These are phyloP conservation scores for Moniliella sp. DNA, from an alignment of 1,284 basidiomycete genomes.

Conservation along the genomic window DNA sequence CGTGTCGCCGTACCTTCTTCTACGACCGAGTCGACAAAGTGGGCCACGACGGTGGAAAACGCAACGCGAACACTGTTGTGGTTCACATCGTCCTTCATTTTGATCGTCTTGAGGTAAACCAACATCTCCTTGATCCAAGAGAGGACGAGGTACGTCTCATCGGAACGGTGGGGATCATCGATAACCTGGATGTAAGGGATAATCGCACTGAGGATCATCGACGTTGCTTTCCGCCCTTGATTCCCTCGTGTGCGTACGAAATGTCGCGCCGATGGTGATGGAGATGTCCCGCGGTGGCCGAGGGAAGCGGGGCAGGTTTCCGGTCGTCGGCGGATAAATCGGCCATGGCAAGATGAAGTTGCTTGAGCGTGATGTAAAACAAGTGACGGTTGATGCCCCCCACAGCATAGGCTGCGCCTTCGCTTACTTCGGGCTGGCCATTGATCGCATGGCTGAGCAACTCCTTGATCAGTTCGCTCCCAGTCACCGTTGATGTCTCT, in stretches of 20 bases:
- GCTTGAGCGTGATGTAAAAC: not conserved
- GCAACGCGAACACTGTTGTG: constrained; percentile 63
- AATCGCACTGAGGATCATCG: not conserved
- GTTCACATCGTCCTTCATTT: constrained; percentile 55
- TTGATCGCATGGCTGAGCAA: not conserved
- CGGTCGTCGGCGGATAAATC: not conserved
- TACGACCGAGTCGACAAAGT: constrained; percentile 57
- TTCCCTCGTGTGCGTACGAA: not conserved
- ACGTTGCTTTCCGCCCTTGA: not conserved
- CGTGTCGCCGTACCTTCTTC: constrained; percentile 51
- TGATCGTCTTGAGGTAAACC: constrained; percentile 48
- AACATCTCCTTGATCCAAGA: constrained; percentile 69
- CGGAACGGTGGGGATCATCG: not conserved
- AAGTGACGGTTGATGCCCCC: not conserved
- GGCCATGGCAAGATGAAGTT: not conserved
- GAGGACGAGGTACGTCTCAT: constrained; percentile 42
- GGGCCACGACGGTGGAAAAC: constrained; percentile 69
- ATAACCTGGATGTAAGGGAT: not conserved
- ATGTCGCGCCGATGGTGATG: not conserved
- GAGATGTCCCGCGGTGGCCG: no score
- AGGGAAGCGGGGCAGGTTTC: no score
- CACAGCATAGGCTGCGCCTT: not conserved
- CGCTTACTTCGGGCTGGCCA: not conserved
- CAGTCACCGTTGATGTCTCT: not conserved
- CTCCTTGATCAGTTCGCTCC: not conserved